Evolutionary conservation across 345 rosid genomes (phyloP).

Genomic region (Rhodomyrtus tomentosa): DNA sequence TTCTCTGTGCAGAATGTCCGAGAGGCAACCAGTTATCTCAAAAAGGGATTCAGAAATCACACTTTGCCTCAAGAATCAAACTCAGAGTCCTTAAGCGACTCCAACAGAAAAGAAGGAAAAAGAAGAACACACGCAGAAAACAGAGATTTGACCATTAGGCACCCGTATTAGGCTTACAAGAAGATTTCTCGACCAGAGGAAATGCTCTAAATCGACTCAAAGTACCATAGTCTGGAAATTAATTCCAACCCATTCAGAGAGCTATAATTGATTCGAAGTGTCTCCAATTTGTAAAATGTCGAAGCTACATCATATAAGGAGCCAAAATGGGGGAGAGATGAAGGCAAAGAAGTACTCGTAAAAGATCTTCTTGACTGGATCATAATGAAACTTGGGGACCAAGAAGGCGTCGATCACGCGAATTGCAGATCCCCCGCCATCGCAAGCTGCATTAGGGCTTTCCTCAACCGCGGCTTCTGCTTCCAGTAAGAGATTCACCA

Average conservation of each 20-base stretch:
- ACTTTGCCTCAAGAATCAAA: not conserved
- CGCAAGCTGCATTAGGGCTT: not conserved
- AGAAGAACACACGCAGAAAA: too few species aligned
- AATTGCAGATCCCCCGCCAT: conserved; percentile 22
- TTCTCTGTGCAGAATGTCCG: not conserved
- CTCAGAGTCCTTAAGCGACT: not conserved
- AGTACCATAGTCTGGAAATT: not conserved
- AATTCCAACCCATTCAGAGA: not conserved
- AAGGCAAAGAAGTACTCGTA: conserved; percentile 30
- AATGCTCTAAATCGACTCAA: not conserved
- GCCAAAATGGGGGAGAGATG: not conserved
- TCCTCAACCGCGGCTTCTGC: conserved; percentile 64
- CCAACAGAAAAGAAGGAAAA: not conserved
- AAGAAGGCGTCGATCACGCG: conserved; percentile 67
- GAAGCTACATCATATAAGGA: not conserved
- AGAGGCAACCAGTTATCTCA: not conserved
- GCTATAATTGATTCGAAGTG: not conserved
- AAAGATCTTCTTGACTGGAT: conserved; percentile 69
- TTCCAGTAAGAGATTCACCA: conserved; percentile 42
- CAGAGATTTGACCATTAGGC: not conserved
- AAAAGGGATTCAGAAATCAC: not conserved
- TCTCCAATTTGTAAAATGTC: not conserved
- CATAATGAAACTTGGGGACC: conserved; percentile 65
- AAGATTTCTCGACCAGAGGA: not conserved
- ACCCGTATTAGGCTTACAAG: not conserved